phyloP scores from a whole-genome alignment of 2,329 filamentous ascomycete genomes.

The Colletotrichum tabaci region DNA sequence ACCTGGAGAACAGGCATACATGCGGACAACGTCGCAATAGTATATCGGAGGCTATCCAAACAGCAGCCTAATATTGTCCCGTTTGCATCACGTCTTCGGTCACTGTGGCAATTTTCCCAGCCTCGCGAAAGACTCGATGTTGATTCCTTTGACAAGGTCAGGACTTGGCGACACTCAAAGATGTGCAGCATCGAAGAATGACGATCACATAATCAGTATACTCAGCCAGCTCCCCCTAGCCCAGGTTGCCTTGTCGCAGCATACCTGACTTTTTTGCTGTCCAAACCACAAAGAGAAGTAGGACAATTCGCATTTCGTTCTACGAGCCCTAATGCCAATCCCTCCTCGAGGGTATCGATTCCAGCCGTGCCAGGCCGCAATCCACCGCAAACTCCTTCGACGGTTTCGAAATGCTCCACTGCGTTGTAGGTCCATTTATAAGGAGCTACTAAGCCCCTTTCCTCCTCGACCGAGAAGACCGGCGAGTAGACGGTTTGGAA shows the following conservation, averaged over 20 bases:
- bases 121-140: background rate
- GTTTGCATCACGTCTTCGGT: constrained; percentile 16
- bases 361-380: background rate
- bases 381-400: constrained; percentile 22
- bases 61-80: constrained; percentile 34
- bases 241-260: constrained; percentile 12
- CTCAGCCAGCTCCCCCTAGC: background rate
- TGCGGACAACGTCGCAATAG: constrained; percentile 20
- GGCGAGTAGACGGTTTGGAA: background rate
- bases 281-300: background rate
- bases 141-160: background rate
- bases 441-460: constrained; percentile 34
- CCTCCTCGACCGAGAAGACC: constrained; percentile 4
- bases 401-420: background rate
- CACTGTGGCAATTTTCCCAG: background rate
- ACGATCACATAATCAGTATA: constrained; percentile 19
- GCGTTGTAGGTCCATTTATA: background rate
- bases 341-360: constrained; percentile 21
- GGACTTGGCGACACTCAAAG: background rate
- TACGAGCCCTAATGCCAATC: constrained; percentile 1
- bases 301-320: constrained; percentile 1
- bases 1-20: constrained; percentile 5
- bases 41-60: constrained; percentile 17
- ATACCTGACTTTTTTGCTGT: background rate
- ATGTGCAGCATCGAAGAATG: background rate